These are phyloP conservation scores for Didymella pinodella DNA, from an alignment of 2,329 filamentous ascomycete species.

Conservation along the genomic window DNA sequence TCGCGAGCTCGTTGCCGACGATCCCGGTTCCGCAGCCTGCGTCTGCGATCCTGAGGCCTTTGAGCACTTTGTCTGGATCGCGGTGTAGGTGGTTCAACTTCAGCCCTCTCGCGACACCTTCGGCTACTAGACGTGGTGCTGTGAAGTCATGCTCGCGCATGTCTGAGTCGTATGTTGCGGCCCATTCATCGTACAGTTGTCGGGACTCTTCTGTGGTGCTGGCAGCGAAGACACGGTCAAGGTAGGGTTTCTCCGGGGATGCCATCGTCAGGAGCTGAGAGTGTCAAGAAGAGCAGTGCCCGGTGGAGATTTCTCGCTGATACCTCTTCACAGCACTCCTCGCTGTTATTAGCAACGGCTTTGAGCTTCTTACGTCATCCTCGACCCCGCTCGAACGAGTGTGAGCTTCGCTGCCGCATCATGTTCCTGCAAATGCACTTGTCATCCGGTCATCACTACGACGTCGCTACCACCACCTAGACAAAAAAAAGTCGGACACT, in stretches of 20 bases:
- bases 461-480: background rate
- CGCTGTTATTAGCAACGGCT: background rate
- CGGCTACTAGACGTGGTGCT: constrained; percentile 51
- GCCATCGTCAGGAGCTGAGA: background rate
- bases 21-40: constrained; percentile 66
- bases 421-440: background rate
- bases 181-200: constrained; percentile 58
- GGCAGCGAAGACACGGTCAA: constrained; percentile 52
- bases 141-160: constrained; percentile 54
- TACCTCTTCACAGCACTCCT: background rate
- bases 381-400: background rate
- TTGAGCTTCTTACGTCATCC: background rate
- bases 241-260: constrained; percentile 22
- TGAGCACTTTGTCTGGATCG: constrained; percentile 18
- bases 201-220: constrained; percentile 50
- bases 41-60: constrained; percentile 56
- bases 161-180: constrained; percentile 55
- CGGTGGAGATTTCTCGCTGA: no score
- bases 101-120: constrained; percentile 26
- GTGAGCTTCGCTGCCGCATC: background rate
- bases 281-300: no score
- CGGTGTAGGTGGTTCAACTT: constrained; percentile 27
- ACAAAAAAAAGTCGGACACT: no score
- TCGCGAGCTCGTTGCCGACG: constrained; percentile 58
- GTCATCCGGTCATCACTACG: background rate